Evolutionary conservation across 495 filamentous ascomycete genomes (phyloP), one percentile per base, ranked within the genome.

Genomic region (Zalerion maritima): DNA sequence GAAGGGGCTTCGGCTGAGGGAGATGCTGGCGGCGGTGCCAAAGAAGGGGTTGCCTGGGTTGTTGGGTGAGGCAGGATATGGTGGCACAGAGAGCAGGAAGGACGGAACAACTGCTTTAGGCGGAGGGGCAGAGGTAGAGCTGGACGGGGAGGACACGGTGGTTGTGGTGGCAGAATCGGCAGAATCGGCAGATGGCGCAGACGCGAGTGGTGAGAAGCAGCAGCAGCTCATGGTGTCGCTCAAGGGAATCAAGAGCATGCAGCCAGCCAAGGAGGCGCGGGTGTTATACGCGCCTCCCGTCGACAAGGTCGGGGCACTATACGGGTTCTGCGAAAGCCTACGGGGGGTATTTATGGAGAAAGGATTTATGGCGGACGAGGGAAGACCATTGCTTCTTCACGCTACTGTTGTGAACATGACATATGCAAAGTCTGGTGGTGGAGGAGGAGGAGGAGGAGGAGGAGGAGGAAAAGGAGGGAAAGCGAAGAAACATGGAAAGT

Each of bases 381-480:
- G 43, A 1, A 54, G 85, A 18, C 69, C 71, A n/a, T 48, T 96
- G 27, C 63, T 79, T 12, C 46, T 94, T 28, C 87, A 94, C 47
- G 83, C 80, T 10, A 93, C 87, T 3, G 60, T 94, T 3, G 53
- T 89, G 13, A 94, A 94, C 50, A 94, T 84, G 5, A 69, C 85
- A 18, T 94, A 94, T 47, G 71, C 76, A 19, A 67, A 60, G 36
- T 57, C 49, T 1, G 36, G 31, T 11, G 31, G 36, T n/a, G 22
- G 32, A 9, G 48, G 37, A 33, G 51, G 38, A 12, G 43, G 38
- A 24, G 22, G 26, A 26, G 48, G 37, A 22, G 57, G 52, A 14
- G 55, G 41, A 45, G 51, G 38, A 37, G 57, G 22, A 41, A 50
- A 26, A 36, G 42, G 18, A 34, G 46, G 35, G 44, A 34, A 36